These are phyloP conservation scores for Conringia planisiliqua DNA, from an alignment of 345 rosid genomes.

Conservation along the genomic window DNA sequence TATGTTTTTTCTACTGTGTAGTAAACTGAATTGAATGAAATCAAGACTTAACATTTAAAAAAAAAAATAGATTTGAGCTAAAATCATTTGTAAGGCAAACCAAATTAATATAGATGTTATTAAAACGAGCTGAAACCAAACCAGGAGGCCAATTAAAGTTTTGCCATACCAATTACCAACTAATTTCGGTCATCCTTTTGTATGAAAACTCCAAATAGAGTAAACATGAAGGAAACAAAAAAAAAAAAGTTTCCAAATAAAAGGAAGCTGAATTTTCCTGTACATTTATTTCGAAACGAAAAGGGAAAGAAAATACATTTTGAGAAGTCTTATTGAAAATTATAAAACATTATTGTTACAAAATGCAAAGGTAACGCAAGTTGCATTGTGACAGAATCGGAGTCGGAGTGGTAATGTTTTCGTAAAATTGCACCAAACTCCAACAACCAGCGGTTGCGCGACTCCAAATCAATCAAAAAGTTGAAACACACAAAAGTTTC, in stretches of 20 bases:
- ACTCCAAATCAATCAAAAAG: neutral
- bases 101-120: neutral
- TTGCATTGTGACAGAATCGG: constrained; percentile 16
- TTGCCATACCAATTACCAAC: neutral
- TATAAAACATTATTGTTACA: neutral
- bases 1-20: too few species aligned
- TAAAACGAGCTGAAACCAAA: neutral
- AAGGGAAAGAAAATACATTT: too few species aligned
- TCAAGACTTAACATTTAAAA: neutral
- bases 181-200: neutral
- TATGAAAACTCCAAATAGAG: too few species aligned
- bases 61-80: too few species aligned
- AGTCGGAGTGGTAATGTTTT: constrained; percentile 13
- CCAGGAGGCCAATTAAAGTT: neutral
- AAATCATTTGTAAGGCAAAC: neutral
- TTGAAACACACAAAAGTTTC: neutral
- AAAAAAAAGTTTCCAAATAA: neutral
- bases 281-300: neutral
- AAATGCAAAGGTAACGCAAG: constrained; percentile 17
- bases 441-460: constrained; percentile 23
- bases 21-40: neutral
- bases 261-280: neutral
- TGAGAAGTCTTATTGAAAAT: neutral
- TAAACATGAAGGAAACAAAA: neutral
- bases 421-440: constrained; percentile 24